These are phyloP conservation scores for Coleophoma crateriformis DNA, from an alignment of 2,329 filamentous ascomycete genomes.

Conservation along the genomic window DNA sequence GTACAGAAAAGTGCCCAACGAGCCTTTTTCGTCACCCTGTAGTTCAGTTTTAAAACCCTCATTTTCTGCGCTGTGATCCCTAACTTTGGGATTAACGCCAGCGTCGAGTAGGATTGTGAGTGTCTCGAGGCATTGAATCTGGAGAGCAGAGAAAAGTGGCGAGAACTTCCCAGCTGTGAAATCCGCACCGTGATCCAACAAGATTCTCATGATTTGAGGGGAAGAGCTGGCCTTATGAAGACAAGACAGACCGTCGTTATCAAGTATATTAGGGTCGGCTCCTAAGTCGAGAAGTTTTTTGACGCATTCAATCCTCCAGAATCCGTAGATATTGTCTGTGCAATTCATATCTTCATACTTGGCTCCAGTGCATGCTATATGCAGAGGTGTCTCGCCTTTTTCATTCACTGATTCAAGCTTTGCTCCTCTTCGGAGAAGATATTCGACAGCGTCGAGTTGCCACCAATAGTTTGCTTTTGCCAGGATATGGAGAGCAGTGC, in stretches of 20 bases:
- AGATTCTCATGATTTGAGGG: slow-evolving; percentile 8
- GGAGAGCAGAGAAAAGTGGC: slow-evolving; percentile 8
- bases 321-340: not conserved
- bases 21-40: slow-evolving; percentile 1
- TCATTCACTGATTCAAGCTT: slow-evolving; percentile 8
- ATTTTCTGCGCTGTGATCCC: not conserved
- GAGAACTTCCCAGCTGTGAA: slow-evolving; percentile 7
- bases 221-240: slow-evolving; percentile 12
- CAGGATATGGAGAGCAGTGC: slow-evolving; percentile 5
- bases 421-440: slow-evolving; percentile 1
- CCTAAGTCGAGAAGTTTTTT: slow-evolving; percentile 9
- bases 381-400: slow-evolving; percentile 12
- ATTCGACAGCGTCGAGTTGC: slow-evolving; percentile 4
- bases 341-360: slow-evolving; percentile 4
- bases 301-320: slow-evolving; percentile 4
- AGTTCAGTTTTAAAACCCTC: not conserved
- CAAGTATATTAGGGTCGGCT: slow-evolving; percentile 8
- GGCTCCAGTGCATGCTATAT: slow-evolving; percentile 6
- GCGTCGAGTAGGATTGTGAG: slow-evolving; percentile 9
- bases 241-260: slow-evolving; percentile 6
- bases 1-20: slow-evolving; percentile 7
- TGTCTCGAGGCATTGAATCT: slow-evolving; percentile 5
- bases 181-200: slow-evolving; percentile 8
- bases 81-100: slow-evolving; percentile 4
- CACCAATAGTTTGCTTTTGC: slow-evolving; percentile 3